Percentiles rank a stretch among this genome's conserved stretches.
These are phyloP conservation scores for Globisporangium canariense DNA, from an alignment of 352 stramenopile species.

Conservation along the genomic window DNA sequence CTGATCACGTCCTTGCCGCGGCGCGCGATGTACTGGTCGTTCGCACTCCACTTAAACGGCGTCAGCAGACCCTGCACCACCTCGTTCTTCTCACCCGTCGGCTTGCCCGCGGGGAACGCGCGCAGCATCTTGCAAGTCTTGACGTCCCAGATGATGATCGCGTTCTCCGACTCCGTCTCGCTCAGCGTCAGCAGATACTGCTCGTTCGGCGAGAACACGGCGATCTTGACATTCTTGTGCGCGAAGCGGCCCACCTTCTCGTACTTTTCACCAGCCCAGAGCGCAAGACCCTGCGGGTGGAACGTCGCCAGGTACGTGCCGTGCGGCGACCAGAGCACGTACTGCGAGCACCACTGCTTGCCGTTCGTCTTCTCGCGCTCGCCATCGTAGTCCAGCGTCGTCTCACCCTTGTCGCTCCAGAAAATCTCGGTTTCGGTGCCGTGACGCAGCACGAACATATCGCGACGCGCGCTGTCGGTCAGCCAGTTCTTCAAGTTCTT, in stretches of 20 bases:
- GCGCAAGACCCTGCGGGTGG: slow-evolving; percentile 94
- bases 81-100: slow-evolving; percentile 64
- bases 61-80: slow-evolving; percentile 80
- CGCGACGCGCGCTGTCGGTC: slow-evolving; percentile 86
- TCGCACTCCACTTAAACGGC: slow-evolving; percentile 94
- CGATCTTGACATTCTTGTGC: slow-evolving; percentile 93
- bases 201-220: slow-evolving; percentile 95
- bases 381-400: slow-evolving; percentile 94
- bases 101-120: slow-evolving; percentile 78
- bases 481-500: slow-evolving; percentile 94
- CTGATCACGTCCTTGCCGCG: slow-evolving; percentile 92
- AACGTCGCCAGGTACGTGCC: slow-evolving; percentile 98
- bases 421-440: slow-evolving; percentile 95
- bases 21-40: slow-evolving; percentile 95
- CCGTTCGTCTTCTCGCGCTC: slow-evolving; percentile 94
- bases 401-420: slow-evolving; percentile 92
- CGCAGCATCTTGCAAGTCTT: slow-evolving; percentile 86
- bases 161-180: slow-evolving; percentile 90
- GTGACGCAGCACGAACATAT: slow-evolving; percentile 95
- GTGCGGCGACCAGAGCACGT: slow-evolving; percentile 96
- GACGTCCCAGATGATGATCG: slow-evolving; percentile 97
- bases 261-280: slow-evolving; percentile 97
- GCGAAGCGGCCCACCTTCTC: slow-evolving; percentile 97
- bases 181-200: slow-evolving; percentile 97
- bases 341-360: slow-evolving; percentile 97